phyloP scores from a whole-genome alignment of 116 monocot genomes.

The Iris pallida region DNA sequence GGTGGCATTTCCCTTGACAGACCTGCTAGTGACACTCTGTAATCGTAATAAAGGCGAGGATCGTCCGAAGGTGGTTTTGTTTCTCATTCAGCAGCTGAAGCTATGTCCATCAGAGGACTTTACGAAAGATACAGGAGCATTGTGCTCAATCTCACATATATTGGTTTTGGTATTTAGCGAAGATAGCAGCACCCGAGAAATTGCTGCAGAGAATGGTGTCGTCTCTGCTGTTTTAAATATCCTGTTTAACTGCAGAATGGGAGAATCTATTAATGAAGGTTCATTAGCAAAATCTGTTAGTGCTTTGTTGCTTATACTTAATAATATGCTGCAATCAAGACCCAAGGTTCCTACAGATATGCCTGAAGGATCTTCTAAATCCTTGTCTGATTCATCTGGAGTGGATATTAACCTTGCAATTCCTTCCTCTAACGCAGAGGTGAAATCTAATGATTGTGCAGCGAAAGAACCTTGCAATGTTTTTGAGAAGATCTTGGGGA shows the following conservation, averaged over 20 bases:
- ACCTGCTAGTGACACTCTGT: slow-evolving; percentile 62
- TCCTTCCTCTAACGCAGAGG: slow-evolving; percentile 17
- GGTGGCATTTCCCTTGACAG: slow-evolving; percentile 50
- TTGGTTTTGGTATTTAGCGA: slow-evolving; percentile 54
- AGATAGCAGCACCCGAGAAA: slow-evolving; percentile 48
- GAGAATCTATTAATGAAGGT: slow-evolving; percentile 22
- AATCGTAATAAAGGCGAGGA: slow-evolving; percentile 60
- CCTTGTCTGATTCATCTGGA: slow-evolving; percentile 23
- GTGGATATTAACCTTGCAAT: slow-evolving; percentile 18
- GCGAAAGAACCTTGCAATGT: slow-evolving; percentile 32
- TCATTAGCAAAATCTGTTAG: slow-evolving; percentile 48
- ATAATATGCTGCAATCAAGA: slow-evolving; percentile 50
- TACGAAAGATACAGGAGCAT: slow-evolving; percentile 23
- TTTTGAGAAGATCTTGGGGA: slow-evolving; percentile 60
- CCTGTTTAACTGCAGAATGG: slow-evolving; percentile 32
- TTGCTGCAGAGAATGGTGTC: slow-evolving; percentile 59
- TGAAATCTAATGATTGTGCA: slow-evolving; percentile 18
- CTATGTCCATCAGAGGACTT: slow-evolving; percentile 33
- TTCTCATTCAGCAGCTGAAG: slow-evolving; percentile 54
- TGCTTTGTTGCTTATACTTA: slow-evolving; percentile 56
- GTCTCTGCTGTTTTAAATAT: slow-evolving; percentile 41
- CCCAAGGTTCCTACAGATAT: slow-evolving; percentile 26
- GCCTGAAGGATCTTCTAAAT: slow-evolving; percentile 26
- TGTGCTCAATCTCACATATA: slow-evolving; percentile 52
- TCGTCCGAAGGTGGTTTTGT: slow-evolving; percentile 35